Evolutionary conservation across 805 yeast species (phyloP), one percentile per base, ranked within the genome.

Genomic region (Scheffersomyces coipomensis): DNA sequence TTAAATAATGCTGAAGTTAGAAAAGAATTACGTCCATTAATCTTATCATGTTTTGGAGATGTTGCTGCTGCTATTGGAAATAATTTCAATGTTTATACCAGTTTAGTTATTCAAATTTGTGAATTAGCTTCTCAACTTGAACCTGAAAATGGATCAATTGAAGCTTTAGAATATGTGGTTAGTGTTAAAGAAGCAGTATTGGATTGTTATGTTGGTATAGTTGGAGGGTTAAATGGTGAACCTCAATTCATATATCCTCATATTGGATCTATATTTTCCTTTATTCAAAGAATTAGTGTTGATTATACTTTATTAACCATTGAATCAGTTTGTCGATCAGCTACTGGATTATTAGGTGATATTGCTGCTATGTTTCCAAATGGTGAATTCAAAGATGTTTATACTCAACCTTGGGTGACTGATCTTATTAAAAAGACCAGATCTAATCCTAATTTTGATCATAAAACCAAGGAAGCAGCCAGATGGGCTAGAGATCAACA

Each of bases 401-500:
- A 81, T 62, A 60, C 66, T 16, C 87, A 83, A 67, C 81, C 74
- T 2, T 88, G 97, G 97, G 80, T 93, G 19, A 67, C 85, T 5
- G 83, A 79, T 19, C 78, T 87, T 56, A 83, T 93, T 57, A 83
- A 80, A 59, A 78, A 73, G 56, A 83, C 90, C 17, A 79, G 93
- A 62, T 55, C 78, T 38, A 83, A 82, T 56, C 72, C 76, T 45
- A 51, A 71, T 23, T 86, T 81, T 56, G 70, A 79, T 25, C 79
- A 77, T 51, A 66, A 74, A 39, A 88, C 97, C 10, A 81, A 79
- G 58, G 93, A 85, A 55, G 87, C 96, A n/a, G 97, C 97, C 7
- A 79, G 90, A 66, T 93, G 98, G 98, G 97, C 99, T 12, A 79
- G 93, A 51, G 96, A 86, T 54, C 96, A 83, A 65, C 87, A 79